phyloP scores from a whole-genome alignment of 2,329 filamentous ascomycete genomes.

The Colletotrichum sp. region DNA sequence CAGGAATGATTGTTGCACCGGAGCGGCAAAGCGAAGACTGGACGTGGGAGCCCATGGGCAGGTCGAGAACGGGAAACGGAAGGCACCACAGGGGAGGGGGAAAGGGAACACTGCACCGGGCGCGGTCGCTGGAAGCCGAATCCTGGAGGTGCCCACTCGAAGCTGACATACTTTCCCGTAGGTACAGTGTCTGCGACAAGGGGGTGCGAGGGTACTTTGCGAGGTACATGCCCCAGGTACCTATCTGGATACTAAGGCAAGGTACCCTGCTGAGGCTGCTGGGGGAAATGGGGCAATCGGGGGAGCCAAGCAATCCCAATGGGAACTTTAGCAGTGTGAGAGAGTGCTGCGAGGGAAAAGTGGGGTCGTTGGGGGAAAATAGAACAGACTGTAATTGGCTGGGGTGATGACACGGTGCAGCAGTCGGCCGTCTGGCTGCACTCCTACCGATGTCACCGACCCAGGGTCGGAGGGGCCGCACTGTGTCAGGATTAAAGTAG shows the following conservation, averaged over 20 bases:
- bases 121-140: neutral
- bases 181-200: neutral
- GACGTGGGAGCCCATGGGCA: neutral
- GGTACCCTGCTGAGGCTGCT: neutral
- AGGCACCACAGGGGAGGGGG: neutral
- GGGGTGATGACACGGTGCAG: neutral
- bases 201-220: neutral
- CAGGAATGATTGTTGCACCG: neutral
- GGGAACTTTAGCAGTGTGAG: neutral
- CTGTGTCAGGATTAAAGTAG: constrained; percentile 9
- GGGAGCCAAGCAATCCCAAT: neutral
- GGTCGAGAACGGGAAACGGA: neutral
- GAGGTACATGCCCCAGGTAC: neutral
- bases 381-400: neutral
- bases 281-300: neutral
- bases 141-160: neutral
- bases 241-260: neutral
- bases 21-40: neutral
- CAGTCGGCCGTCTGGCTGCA: neutral
- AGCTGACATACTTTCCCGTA: constrained; percentile 8
- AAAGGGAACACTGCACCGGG: neutral
- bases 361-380: neutral
- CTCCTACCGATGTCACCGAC: neutral
- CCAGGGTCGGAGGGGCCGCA: neutral
- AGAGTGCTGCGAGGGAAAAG: neutral